Evolutionary conservation across 441 rosid species (phyloP).

Genomic region (Erysimum cheiri): DNA sequence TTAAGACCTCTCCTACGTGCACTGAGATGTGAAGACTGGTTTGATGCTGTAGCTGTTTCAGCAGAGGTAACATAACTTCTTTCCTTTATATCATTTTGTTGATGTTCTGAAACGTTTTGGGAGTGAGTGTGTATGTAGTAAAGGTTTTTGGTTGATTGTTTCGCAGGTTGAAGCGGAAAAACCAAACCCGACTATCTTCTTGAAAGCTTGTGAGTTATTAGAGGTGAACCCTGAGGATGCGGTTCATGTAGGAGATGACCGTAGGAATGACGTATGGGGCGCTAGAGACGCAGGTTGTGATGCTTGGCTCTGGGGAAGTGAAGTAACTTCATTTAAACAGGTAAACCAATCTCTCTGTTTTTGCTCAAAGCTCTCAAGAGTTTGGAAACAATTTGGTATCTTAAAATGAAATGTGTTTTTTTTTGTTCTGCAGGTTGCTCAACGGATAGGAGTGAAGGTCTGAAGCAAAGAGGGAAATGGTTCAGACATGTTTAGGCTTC

Average conservation of each 20-base stretch:
- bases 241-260: constrained; percentile 96
- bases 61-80: constrained; percentile 69
- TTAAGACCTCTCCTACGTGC: constrained; percentile 82
- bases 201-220: constrained; percentile 86
- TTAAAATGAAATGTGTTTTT: constrained; percentile 16
- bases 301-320: constrained; percentile 99
- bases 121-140: constrained; percentile 1
- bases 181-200: constrained; percentile 94
- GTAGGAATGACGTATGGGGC: constrained; percentile 97
- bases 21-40: constrained; percentile 86
- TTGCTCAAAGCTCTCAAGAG: neutral
- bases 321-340: constrained; percentile 86
- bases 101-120: constrained; percentile 9
- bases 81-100: neutral
- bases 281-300: constrained; percentile 98
- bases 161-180: constrained; percentile 90
- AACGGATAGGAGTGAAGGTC: constrained; percentile 31
- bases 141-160: constrained; percentile 25
- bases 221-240: constrained; percentile 90
- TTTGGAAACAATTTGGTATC: neutral
- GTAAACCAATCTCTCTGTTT: constrained; percentile 43
- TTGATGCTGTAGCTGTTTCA: constrained; percentile 92
- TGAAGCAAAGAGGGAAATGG: no score
- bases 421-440: constrained; percentile 67
- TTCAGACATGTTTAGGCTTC: no score